A percentile compares a stretch with the other conserved stretches of the same genome.
Evolutionary conservation across 164 flowering plant genomes (phyloP).

Genomic region (Akebia trifoliata): DNA sequence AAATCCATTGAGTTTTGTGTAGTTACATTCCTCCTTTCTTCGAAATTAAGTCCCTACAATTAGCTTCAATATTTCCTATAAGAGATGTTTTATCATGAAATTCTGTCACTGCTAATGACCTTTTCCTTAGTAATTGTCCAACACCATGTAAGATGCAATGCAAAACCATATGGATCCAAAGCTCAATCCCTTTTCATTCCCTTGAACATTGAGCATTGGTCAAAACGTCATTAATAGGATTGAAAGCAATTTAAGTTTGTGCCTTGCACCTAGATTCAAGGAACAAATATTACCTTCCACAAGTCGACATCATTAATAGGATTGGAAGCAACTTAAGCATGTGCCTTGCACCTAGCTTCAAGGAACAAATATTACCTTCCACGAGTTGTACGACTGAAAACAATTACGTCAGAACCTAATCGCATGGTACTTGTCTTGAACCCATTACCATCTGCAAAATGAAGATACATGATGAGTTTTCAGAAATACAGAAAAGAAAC

Average conservation of each 20-base stretch:
- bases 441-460: constrained; percentile 35
- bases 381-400: constrained; percentile 63
- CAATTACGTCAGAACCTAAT: constrained; percentile 89
- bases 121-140: too few species aligned
- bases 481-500: constrained; percentile 4
- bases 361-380: constrained; percentile 37
- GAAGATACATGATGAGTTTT: background rate
- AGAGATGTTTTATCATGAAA: too few species aligned
- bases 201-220: background rate
- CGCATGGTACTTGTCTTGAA: constrained; percentile 99
- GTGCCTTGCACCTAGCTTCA: background rate
- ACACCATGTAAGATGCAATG: too few species aligned
- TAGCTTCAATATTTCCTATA: too few species aligned
- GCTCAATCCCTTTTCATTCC: background rate
- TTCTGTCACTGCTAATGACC: too few species aligned
- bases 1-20: too few species aligned
- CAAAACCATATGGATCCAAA: background rate
- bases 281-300: constrained; percentile 39
- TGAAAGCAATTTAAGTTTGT: background rate
- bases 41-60: too few species aligned
- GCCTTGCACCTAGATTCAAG: background rate
- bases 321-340: background rate
- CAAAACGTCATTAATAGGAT: background rate
- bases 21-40: too few species aligned
- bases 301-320: constrained; percentile 15